Evolutionary conservation across 768 basidiomycete species (phyloP), one percentile per base, ranked within the genome.

Genomic region (Pulveroboletus sp.): DNA sequence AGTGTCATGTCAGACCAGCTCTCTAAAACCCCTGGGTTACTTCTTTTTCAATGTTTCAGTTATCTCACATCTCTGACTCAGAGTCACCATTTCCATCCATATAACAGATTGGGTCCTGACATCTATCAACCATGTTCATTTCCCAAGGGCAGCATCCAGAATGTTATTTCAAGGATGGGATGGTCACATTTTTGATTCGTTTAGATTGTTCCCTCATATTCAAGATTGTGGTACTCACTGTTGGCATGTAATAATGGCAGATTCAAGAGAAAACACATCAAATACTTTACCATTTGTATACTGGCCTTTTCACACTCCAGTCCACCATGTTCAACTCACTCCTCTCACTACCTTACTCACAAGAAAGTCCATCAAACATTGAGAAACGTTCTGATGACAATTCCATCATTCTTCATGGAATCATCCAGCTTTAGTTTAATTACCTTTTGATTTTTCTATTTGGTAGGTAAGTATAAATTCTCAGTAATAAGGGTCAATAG

Each of bases 141-240:
- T 24, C 48, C 2, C 32, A 5, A n/a, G 10, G 16, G n/a, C 20
- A 6, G 10, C 44, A 54, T 20, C 43, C 43, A 6, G 41, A 45
- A 32, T 51, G 27, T 13, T 54, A 46, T 26, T 54, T 54, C 17
- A 17, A 26, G 24, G 45, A 54, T 39, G 49, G 53, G 20, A 47
- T 41, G 5, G 29, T 47, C 4, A 8, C 1, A 0, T 47, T 52
- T 9, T 31, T 52, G 41, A n/a, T n/a, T n/a, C n/a, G 49, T 50
- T n/a, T n/a, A n/a, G n/a, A n/a, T n/a, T n/a, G n/a, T n/a, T n/a
- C 12, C n/a, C 8, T 13, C n/a, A 2, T n/a, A 3, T 7, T 34
- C 6, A 34, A 4, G 27, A 6, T 29, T 6, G 6, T 12, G 12
- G 4, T 1, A n/a, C 36, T 37, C 2, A 36, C 26, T 7, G 13